Evolutionary conservation across 2,329 filamentous ascomycete genomes (phyloP), one percentile per base, ranked within the genome.

Genomic region (Cladosporium sp.): DNA sequence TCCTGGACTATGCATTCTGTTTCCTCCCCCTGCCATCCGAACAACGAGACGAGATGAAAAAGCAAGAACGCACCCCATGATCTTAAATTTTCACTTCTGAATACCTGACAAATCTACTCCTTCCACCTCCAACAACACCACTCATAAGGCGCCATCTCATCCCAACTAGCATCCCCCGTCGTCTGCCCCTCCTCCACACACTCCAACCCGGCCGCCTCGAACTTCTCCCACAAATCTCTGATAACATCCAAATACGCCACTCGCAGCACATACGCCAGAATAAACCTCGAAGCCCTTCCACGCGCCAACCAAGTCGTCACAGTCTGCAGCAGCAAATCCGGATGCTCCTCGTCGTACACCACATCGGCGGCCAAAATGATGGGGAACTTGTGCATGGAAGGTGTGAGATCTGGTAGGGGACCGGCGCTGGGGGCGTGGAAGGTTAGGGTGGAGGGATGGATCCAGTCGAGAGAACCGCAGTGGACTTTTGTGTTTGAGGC

Each of bases 171-270:
- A 39, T 61, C 57, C 9, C 60, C 60, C 25, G 54, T 56, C 43
- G 63, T 59, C 49, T 61, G 58, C 0, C 66, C 67, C 49, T 69
- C 65, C 30, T 58, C 52, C 11, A 69, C 51, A 48, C 65, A 65
- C 43, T 65, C 65, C 33, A 73, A 55, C 3, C 69, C 69, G 1
- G 58, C 56, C 2, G 54, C 60, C 47, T 72, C 69, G 30, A 73
- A 61, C 36, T 60, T 53, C 43, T 60, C 54, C 71, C 71, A 73
- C 19, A 73, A 53, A 29, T 71, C 68, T 19, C 70, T 59, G 16
- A 72, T 67, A 47, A 69, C 62, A 41, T 72, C 69, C n/a, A 73
- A 58, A 52, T 73, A 72, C 11, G 67, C 67, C 6, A 70, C 64
- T 12, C 71, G 58, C 49, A 71, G 53, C 3, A 70, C 61, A 52